Evolutionary conservation across 495 filamentous ascomycete species (phyloP).

Genomic region (Pyrenula aspistea): DNA sequence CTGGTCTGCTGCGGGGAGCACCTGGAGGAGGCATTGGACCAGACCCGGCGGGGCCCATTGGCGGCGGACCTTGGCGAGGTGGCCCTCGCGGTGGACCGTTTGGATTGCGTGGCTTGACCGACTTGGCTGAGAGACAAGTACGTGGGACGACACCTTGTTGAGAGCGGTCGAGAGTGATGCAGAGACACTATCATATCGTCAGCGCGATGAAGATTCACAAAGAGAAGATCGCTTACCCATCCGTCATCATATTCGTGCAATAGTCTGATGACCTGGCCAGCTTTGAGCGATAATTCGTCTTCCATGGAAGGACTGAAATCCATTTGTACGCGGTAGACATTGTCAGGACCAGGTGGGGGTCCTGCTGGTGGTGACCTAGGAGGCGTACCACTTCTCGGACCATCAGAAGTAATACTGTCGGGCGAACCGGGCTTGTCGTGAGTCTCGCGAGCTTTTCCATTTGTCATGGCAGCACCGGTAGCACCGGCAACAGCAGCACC

Average conservation of each 20-base stretch:
- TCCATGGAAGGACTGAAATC: conserved; percentile 90
- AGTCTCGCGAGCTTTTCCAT: conserved; percentile 7
- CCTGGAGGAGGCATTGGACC: conserved; percentile 32
- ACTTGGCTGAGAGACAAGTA: conserved; percentile 83
- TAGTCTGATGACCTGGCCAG: conserved; percentile 74
- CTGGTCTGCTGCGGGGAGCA: conserved; percentile 23
- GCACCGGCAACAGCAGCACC: conserved; percentile 24
- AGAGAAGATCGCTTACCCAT: conserved; percentile 54
- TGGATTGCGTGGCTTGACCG: conserved; percentile 74
- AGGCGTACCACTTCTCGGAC: neutral
- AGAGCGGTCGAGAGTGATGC: conserved; percentile 78
- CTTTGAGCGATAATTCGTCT: conserved; percentile 71
- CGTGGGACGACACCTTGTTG: conserved; percentile 87
- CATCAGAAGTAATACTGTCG: conserved; percentile 1
- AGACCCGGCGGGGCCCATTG: conserved; percentile 37
- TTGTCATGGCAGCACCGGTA: conserved; percentile 17
- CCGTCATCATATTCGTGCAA: conserved; percentile 97
- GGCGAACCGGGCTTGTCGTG: neutral
- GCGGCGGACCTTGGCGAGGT: conserved; percentile 34
- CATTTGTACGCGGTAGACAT: conserved; percentile 84
- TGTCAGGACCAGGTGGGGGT: conserved; percentile 29
- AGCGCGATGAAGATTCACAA: conserved; percentile 21
- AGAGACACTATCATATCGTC: conserved; percentile 54
- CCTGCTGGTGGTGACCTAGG: conserved; percentile 40
- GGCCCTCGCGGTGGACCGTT: conserved; percentile 35